Conservation (phyloP, 805 yeast species). For the Starmerella riodocensis region DNA sequence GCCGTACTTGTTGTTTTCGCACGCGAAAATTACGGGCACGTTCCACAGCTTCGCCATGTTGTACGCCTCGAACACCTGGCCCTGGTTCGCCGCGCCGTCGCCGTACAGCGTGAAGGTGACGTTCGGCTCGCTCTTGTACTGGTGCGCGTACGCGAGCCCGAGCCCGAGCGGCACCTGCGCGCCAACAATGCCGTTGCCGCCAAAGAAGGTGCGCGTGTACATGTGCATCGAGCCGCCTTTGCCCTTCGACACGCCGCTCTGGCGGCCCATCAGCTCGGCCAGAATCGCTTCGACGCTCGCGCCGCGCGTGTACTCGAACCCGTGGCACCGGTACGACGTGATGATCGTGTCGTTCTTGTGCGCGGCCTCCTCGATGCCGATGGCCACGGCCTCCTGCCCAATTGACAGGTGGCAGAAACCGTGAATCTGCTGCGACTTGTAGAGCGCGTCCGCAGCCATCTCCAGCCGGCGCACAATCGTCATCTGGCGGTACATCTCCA, state of each 20-base stretch:
- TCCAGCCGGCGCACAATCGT: conserved; percentile 82
- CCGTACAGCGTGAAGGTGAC: conserved; percentile 88
- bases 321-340: conserved; percentile 98
- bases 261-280: conserved; percentile 94
- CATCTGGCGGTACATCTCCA: conserved; percentile 96
- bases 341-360: conserved; percentile 74
- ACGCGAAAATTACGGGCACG: conserved; percentile 84
- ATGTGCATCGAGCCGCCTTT: conserved; percentile 99
- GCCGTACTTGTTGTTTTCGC: conserved; percentile 99
- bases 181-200: conserved; percentile 99
- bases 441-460: conserved; percentile 96
- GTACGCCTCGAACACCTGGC: conserved; percentile 94
- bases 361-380: conserved; percentile 93
- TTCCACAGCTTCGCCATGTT: conserved; percentile 99
- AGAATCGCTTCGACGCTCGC: conserved; percentile 77
- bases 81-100: conserved; percentile 99
- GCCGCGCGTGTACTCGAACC: conserved; percentile 94
- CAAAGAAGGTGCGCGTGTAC: conserved; percentile 90
- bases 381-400: conserved; percentile 98
- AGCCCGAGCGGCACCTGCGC: conserved; percentile 98
- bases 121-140: conserved; percentile 59
- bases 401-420: conserved; percentile 98
- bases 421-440: conserved; percentile 96
- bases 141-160: conserved; percentile 96
- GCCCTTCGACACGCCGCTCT: conserved; percentile 90